Percentiles rank a stretch among this genome's conserved stretches.
phyloP scores from a whole-genome alignment of 202 grass and related monocot genomes.

The Schoenoplectus triqueter region DNA sequence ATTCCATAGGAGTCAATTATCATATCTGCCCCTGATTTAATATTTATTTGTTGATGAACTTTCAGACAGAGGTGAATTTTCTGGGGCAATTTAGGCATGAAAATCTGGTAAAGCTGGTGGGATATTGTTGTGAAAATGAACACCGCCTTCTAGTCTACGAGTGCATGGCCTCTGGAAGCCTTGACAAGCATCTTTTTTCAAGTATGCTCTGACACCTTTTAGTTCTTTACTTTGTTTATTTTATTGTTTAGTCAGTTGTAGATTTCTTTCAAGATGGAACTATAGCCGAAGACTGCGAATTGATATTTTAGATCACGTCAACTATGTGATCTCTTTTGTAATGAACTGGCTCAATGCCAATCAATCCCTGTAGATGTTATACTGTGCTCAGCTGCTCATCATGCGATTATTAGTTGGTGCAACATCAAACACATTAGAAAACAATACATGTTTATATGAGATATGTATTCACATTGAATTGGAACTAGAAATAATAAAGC shows the following conservation, averaged over 20 bases:
- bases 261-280: not conserved
- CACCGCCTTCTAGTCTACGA: conserved; percentile 81
- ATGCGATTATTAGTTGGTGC: not conserved
- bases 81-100: conserved; percentile 65
- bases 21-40: not conserved
- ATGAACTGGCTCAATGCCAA: not conserved
- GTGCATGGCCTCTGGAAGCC: conserved; percentile 81
- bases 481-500: not conserved
- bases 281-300: not conserved
- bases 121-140: conserved; percentile 82
- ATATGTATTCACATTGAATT: not conserved
- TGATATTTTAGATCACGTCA: too few species aligned
- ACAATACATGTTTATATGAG: not conserved
- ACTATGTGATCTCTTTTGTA: too few species aligned
- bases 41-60: not conserved
- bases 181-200: conserved; percentile 81
- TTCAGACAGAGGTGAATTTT: conserved; percentile 78
- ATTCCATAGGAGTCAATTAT: not conserved
- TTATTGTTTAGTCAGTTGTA: not conserved
- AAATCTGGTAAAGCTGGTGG: conserved; percentile 72
- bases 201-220: conserved; percentile 39
- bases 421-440: not conserved
- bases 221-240: not conserved
- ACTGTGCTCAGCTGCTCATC: not conserved
- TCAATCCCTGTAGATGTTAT: not conserved